These are phyloP conservation scores for Phytophthora ramorum DNA, from an alignment of 352 stramenopile species.

Conservation along the genomic window DNA sequence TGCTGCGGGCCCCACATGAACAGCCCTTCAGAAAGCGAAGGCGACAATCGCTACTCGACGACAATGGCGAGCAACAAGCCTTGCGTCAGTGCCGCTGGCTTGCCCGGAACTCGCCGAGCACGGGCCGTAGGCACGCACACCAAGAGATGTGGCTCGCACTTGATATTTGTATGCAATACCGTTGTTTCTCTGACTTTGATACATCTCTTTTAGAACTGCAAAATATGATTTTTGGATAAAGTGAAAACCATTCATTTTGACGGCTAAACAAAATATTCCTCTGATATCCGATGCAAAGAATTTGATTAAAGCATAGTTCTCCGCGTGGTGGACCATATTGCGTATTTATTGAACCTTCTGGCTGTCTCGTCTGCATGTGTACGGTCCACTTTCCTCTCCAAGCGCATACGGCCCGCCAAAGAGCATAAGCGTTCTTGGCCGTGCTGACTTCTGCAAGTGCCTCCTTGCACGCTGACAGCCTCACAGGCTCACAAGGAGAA, in stretches of 20 bases:
- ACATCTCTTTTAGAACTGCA: neutral
- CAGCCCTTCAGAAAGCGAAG: neutral
- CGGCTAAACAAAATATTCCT: neutral
- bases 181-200: neutral
- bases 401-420: neutral
- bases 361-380: neutral
- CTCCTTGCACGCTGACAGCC: neutral
- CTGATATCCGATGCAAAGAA: neutral
- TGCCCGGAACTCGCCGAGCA: constrained; percentile 24
- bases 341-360: neutral
- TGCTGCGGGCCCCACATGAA: neutral
- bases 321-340: neutral
- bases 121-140: constrained; percentile 11
- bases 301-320: neutral
- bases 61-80: constrained; percentile 10
- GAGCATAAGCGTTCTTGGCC: neutral
- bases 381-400: neutral
- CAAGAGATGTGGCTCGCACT: constrained; percentile 19
- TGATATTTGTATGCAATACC: constrained; percentile 15
- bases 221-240: neutral
- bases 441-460: neutral
- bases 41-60: constrained; percentile 12
- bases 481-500: too few relatives aligned
- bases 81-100: constrained; percentile 29
- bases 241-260: neutral